A percentile compares a stretch with the other conserved stretches of the same genome.
Evolutionary conservation across 305 asterid genomes (phyloP).

Genomic region (Nicotiana rustica): DNA sequence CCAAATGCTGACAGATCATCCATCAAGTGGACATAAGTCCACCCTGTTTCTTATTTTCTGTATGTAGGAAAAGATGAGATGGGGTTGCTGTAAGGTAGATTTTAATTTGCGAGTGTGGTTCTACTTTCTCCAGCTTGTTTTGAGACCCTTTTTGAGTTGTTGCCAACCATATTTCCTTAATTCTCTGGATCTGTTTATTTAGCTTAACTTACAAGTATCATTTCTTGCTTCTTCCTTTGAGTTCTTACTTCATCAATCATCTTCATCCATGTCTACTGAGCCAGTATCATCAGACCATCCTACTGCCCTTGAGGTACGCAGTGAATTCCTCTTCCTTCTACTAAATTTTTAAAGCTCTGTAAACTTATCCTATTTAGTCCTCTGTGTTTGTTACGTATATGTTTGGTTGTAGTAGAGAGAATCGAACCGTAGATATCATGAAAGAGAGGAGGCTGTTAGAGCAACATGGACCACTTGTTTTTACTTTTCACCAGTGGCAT

Average conservation of each 20-base stretch:
- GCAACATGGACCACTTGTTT: too few species aligned
- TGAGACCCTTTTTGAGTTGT: slow-evolving; percentile 52
- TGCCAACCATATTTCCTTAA: slow-evolving; percentile 59
- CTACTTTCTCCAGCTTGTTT: slow-evolving; percentile 50
- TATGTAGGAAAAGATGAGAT: slow-evolving; percentile 23
- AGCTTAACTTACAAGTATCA: slow-evolving; percentile 24
- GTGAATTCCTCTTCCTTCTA: neutral
- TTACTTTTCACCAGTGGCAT: neutral
- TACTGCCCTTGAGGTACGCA: slow-evolving; percentile 52
- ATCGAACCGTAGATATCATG: neutral
- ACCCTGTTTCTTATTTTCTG: slow-evolving; percentile 30
- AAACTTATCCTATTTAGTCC: neutral
- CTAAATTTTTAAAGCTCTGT: neutral
- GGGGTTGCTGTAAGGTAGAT: neutral
- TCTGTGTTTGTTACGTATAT: too few species aligned
- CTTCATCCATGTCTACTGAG: slow-evolving; percentile 67
- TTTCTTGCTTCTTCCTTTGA: neutral
- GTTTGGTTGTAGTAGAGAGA: neutral
- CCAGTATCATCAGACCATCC: slow-evolving; percentile 64
- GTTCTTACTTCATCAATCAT: slow-evolving; percentile 22
- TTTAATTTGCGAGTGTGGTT: slow-evolving; percentile 40
- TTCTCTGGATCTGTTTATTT: neutral
- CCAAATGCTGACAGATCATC: slow-evolving; percentile 70
- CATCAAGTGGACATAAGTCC: slow-evolving; percentile 60
- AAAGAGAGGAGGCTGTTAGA: neutral